A percentile compares a stretch with the other conserved stretches of the same genome.
These are phyloP conservation scores for Sphagnum fallax DNA, from an alignment of 228 moss, liverwort and hornwort genomes.

Conservation along the genomic window DNA sequence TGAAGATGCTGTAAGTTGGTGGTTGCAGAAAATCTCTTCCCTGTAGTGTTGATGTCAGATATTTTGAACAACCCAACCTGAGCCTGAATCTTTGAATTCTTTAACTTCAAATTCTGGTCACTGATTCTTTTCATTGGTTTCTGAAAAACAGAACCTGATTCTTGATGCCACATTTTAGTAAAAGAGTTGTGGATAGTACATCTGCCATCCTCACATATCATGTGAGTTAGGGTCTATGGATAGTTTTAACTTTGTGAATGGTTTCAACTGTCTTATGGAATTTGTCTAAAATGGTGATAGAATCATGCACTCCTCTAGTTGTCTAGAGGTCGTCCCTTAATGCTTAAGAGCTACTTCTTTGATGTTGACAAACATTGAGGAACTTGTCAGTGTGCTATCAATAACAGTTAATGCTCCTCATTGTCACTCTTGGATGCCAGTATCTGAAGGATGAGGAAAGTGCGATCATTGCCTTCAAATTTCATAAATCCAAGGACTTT, in stretches of 20 bases:
- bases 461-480: slow-evolving; percentile 20
- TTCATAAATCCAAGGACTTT: slow-evolving; percentile 5
- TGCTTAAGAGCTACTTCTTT: no score
- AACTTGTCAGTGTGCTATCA: neutral
- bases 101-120: neutral
- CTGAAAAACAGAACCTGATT: neutral
- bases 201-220: no score
- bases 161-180: neutral
- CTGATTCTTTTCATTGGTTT: neutral
- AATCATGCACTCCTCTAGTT: no score
- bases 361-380: no score
- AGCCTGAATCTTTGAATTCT: neutral
- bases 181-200: neutral
- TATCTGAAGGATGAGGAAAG: slow-evolving; percentile 25
- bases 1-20: slow-evolving; percentile 29
- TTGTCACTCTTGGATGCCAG: neutral
- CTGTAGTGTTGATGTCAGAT: neutral
- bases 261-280: neutral
- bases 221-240: no score
- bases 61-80: no score
- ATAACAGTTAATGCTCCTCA: neutral
- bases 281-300: neutral
- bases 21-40: neutral
- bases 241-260: neutral
- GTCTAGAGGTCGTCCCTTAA: no score